Base-by-base conservation (phyloP, 345 rosid genomes). In the Triadica sebifera region DNA sequence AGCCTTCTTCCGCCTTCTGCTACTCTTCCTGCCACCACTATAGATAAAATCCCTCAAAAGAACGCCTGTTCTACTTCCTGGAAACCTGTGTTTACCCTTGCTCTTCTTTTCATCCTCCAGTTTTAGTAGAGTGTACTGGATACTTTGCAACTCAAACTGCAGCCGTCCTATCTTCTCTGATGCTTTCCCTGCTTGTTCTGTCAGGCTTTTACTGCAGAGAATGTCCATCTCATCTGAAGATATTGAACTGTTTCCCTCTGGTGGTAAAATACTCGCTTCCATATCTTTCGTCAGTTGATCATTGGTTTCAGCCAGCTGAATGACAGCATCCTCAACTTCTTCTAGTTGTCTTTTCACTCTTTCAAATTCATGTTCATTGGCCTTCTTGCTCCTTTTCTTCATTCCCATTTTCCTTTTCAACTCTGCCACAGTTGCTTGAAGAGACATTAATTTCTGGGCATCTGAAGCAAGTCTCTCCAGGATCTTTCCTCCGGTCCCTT, bases 21-120 rank as follows among this genome's bases (percentile, higher is more conserved):
- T 79, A 12, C 85, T 83, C 10, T 82, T 82, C 84, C 84, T 84
- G 66, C 91, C 80, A 16, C 92, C 87, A 7, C 60, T 85, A 79
- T 83, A 71, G 69, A 94, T 86, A 72, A 92, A 90, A 62, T 89
- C 91, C 86, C 87, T 86, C 82, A 92, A 77, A 56, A 89, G 69
- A 65, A 87, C 76, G 58, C 89, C 93, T 0, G 91, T 83, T 71
- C 76, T 85, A 67, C 82, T 81, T 71, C 78, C 88, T 0, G 86
- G 80, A 77, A 88, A 81, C 74, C 72, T 79, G 70, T 29, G 73
- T 47, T 67, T 75, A 6, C 46, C 62, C 25, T 66, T 75, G 74
- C 45, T 80, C 45, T 67, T 71, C 74, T 72, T 75, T 56, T 67
- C 79, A 53, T 67, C 79, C 45, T 75, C 79, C 59, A 71, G 76